Percentiles rank a stretch among this genome's conserved stretches.
Conservation (phyloP, 2,329 filamentous ascomycete species). For the Fusarium abutilonis region DNA sequence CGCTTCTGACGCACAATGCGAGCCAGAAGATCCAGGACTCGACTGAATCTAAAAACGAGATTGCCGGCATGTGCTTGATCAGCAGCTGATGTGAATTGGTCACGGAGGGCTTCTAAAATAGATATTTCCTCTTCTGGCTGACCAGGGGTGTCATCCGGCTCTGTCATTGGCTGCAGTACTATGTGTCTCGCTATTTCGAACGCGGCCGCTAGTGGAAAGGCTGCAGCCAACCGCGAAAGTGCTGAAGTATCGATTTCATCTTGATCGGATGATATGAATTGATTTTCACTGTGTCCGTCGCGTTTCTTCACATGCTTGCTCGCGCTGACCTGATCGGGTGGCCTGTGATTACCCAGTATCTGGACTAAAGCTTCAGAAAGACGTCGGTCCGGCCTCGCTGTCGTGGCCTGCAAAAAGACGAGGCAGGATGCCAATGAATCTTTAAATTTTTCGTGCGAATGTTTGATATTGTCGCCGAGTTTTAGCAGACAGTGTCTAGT, state of each 20-base stretch:
- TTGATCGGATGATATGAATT: slow-evolving; percentile 6
- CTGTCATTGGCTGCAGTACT: slow-evolving; percentile 32
- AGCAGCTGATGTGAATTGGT: slow-evolving; percentile 29
- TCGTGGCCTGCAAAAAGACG: slow-evolving; percentile 37
- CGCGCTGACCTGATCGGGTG: background rate
- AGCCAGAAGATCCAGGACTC: slow-evolving; percentile 28
- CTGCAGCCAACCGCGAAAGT: slow-evolving; percentile 34
- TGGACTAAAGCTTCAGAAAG: slow-evolving; percentile 32
- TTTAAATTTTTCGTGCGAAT: slow-evolving; percentile 7
- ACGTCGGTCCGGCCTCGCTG: slow-evolving; percentile 22
- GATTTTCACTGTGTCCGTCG: background rate
- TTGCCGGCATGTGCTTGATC: slow-evolving; percentile 37
- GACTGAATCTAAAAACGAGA: slow-evolving; percentile 35
- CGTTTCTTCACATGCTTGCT: background rate
- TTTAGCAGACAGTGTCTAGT: slow-evolving; percentile 36
- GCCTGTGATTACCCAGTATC: slow-evolving; percentile 14
- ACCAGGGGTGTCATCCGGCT: slow-evolving; percentile 8
- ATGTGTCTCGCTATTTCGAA: slow-evolving; percentile 35
- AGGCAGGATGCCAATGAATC: slow-evolving; percentile 43
- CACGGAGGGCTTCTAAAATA: slow-evolving; percentile 40
- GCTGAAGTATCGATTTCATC: slow-evolving; percentile 14
- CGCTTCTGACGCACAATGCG: slow-evolving; percentile 36
- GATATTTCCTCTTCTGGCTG: slow-evolving; percentile 41
- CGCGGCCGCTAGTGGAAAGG: slow-evolving; percentile 39
- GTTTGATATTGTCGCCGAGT: slow-evolving; percentile 9